phyloP scores from a whole-genome alignment of 2,329 filamentous ascomycete genomes.

The Botrytis hyacinthi region DNA sequence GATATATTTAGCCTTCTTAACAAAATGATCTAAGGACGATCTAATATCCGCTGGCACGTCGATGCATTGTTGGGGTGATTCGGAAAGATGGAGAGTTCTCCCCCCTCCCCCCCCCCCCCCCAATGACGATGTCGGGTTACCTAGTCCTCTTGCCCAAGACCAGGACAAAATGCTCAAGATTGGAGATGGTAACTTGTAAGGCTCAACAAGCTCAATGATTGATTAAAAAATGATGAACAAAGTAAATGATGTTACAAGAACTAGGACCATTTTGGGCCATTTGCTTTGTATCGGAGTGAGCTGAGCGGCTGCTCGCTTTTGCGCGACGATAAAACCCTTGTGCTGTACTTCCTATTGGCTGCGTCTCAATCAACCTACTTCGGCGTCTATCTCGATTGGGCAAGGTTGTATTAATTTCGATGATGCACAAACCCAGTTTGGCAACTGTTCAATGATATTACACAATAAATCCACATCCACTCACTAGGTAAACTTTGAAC shows the following conservation, averaged over 20 bases:
- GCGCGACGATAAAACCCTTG: constrained; percentile 32
- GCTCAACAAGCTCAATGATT: neutral
- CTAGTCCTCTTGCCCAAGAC: neutral
- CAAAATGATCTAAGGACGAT: neutral
- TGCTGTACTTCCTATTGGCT: constrained; percentile 31
- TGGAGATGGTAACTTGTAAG: neutral
- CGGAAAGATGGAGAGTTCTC: neutral
- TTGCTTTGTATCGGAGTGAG: constrained; percentile 19
- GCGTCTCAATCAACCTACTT: constrained; percentile 30
- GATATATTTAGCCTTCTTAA: neutral
- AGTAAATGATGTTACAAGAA: neutral
- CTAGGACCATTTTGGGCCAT: neutral
- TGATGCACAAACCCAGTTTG: constrained; percentile 23
- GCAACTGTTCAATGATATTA: neutral
- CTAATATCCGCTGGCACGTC: neutral
- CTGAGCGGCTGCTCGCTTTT: constrained; percentile 34
- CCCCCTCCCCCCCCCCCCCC: neutral
- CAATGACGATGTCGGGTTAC: neutral
- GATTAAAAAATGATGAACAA: neutral
- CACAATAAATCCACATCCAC: neutral
- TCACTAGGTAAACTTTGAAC: neutral
- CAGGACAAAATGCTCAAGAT: neutral
- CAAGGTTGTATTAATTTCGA: constrained; percentile 31
- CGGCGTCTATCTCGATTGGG: constrained; percentile 39
- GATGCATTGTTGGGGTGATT: neutral